phyloP scores from a whole-genome alignment of 1,284 basidiomycete species.

The Heterobasidion annosum region DNA sequence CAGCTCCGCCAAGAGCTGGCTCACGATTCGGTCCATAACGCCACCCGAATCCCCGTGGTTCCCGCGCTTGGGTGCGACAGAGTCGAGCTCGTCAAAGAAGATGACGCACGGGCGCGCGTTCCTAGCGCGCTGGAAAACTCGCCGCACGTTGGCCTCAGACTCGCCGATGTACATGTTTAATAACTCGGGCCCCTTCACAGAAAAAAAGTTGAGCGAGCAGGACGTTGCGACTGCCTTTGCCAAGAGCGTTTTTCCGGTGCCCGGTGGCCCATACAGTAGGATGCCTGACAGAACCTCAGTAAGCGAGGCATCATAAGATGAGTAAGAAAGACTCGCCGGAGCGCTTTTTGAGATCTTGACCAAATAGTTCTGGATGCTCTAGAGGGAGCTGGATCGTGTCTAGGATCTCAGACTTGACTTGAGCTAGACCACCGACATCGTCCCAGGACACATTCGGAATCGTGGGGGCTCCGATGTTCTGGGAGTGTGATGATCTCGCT shows the following conservation, averaged over 20 bases:
- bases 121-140: constrained; percentile 86
- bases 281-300: constrained; percentile 45
- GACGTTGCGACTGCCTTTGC: constrained; percentile 93
- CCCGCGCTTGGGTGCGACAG: constrained; percentile 92
- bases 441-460: constrained; percentile 98
- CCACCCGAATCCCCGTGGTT: constrained; percentile 94
- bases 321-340: constrained; percentile 52
- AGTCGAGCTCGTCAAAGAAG: constrained; percentile 98
- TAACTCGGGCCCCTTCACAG: constrained; percentile 95
- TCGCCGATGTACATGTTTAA: constrained; percentile 99
- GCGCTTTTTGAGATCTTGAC: constrained; percentile 90
- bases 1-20: constrained; percentile 90
- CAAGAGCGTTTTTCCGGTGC: constrained; percentile 92
- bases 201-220: constrained; percentile 88
- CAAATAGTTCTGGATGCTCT: constrained; percentile 91
- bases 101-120: constrained; percentile 91
- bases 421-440: constrained; percentile 88
- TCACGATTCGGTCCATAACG: constrained; percentile 97
- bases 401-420: constrained; percentile 89
- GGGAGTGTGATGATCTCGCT: constrained; percentile 77
- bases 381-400: constrained; percentile 96
- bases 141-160: constrained; percentile 92
- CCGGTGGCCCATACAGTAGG: constrained; percentile 88
- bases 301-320: constrained; percentile 1
- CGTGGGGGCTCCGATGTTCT: constrained; percentile 92